These are phyloP conservation scores for Ogataea allantospora DNA, from an alignment of 805 yeast species.

Conservation along the genomic window DNA sequence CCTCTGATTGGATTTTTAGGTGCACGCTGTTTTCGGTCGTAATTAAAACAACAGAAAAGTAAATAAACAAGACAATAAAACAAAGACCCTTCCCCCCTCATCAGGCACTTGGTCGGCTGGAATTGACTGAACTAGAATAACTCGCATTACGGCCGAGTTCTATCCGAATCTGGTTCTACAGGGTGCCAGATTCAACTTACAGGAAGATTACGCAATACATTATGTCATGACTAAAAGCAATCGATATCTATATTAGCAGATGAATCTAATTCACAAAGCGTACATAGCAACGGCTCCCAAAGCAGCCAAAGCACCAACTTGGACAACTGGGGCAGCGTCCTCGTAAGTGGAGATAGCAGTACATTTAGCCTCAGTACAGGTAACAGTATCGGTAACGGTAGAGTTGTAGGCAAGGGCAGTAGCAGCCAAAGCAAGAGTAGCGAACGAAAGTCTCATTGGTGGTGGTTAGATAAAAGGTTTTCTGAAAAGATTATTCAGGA, in stretches of 20 bases:
- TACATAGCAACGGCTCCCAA: slow-evolving; percentile 30
- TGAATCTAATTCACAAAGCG: slow-evolving; percentile 18
- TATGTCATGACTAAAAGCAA: neutral
- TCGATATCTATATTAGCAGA: neutral
- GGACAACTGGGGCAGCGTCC: slow-evolving; percentile 26
- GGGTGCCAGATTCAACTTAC: too few species aligned
- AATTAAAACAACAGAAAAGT: neutral
- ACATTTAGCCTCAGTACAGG: slow-evolving; percentile 18
- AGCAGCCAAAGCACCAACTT: slow-evolving; percentile 28
- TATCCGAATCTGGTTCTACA: too few species aligned
- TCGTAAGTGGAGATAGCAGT: slow-evolving; percentile 22
- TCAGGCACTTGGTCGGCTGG: too few species aligned
- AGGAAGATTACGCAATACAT: too few species aligned
- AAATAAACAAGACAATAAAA: neutral
- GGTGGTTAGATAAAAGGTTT: neutral
- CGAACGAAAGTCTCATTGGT: slow-evolving; percentile 8
- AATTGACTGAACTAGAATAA: neutral
- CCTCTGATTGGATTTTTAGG: neutral
- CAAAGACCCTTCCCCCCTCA: too few species aligned
- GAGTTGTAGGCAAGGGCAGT: slow-evolving; percentile 18
- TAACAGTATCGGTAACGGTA: slow-evolving; percentile 20
- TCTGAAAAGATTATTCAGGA: neutral
- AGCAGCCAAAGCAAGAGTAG: slow-evolving; percentile 17
- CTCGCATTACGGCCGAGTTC: too few species aligned
- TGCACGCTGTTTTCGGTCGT: slow-evolving; percentile 16